Evolutionary conservation across 2,329 filamentous ascomycete genomes (phyloP).

Genomic region (Trichoderma cornu-damae): DNA sequence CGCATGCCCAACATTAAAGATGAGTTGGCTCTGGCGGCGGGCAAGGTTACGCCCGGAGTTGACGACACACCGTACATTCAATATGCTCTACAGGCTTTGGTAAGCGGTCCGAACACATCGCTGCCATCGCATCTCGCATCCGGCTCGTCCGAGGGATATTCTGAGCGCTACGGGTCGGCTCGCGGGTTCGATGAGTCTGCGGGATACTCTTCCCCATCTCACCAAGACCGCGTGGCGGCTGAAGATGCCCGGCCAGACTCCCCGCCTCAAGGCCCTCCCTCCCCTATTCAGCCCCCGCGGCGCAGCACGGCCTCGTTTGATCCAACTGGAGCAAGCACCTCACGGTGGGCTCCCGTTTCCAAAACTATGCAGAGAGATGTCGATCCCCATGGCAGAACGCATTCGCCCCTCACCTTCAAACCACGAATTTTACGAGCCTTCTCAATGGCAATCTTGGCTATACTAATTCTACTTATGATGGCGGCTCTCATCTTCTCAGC

Average conservation of each 20-base stretch:
- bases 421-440: conserved; percentile 65
- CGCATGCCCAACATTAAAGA: conserved; percentile 45
- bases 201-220: conserved; percentile 1
- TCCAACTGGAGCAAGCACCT: conserved; percentile 6
- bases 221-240: not conserved
- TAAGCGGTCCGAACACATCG: conserved; percentile 61
- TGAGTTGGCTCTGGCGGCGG: conserved; percentile 45
- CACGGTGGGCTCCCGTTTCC: conserved; percentile 33
- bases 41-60: conserved; percentile 64
- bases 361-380: conserved; percentile 33
- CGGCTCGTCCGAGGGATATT: conserved; percentile 31
- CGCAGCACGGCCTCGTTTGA: conserved; percentile 12
- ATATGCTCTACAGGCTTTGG: conserved; percentile 84
- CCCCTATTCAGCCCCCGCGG: not conserved
- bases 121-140: conserved; percentile 49
- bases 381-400: conserved; percentile 35
- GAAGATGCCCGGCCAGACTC: not conserved
- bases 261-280: not conserved
- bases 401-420: conserved; percentile 59
- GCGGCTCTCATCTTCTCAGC: conserved; percentile 67
- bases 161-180: conserved; percentile 28
- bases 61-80: conserved; percentile 86
- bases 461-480: conserved; percentile 64
- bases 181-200: conserved; percentile 21
- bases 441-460: conserved; percentile 56